Evolutionary conservation across 345 rosid species (phyloP), one percentile per base, ranked within the genome.

Genomic region (Isatis tinctoria): DNA sequence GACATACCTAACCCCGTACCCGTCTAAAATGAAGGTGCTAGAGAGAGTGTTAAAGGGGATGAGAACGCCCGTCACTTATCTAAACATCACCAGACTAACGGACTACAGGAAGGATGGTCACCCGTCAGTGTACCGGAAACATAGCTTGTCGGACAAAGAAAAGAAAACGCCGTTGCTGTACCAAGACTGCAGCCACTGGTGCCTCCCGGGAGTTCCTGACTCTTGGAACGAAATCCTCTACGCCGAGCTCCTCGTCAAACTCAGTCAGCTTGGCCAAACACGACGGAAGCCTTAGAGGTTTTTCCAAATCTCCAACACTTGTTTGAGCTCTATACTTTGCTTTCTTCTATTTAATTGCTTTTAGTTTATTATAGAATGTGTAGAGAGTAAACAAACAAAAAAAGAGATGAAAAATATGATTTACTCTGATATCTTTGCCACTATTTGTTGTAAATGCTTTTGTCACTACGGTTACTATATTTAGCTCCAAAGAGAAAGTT

Each of bases 101-200:
- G 98, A 96, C 68, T 92, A 81, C 70, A 80, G 99, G 56, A 96
- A 90, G 39, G 99, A 96, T 2, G 99, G 90, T 0, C 99, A 96
- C 75, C 99, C 98, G 0, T 95, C 99, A 0, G 78, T 92, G 4
- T 96, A 90, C 58, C 64, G 98, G 79, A 92, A 84, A 80, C 88
- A 74, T 14, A 75, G 74, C 28, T 1, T 87, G 8, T 9, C 96
- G 0, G 79, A 70, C 0, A 88, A 66, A n/a, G 90, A 92, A 72
- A 85, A 80, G 74, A 75, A 51, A 61, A 76, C 84, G 0, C 90
- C 92, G 0, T 57, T 89, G 73, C 70, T n/a, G 61, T 90, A 69
- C 82, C 92, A 92, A 78, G 99, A 88, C 72, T 92, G 94, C 85
- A 88, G 98, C 82, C 97, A 92, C 32, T 95, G 99, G 97, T 95